These are phyloP conservation scores for Brettanomyces naardenensis DNA, from an alignment of 805 yeast species.

Conservation along the genomic window DNA sequence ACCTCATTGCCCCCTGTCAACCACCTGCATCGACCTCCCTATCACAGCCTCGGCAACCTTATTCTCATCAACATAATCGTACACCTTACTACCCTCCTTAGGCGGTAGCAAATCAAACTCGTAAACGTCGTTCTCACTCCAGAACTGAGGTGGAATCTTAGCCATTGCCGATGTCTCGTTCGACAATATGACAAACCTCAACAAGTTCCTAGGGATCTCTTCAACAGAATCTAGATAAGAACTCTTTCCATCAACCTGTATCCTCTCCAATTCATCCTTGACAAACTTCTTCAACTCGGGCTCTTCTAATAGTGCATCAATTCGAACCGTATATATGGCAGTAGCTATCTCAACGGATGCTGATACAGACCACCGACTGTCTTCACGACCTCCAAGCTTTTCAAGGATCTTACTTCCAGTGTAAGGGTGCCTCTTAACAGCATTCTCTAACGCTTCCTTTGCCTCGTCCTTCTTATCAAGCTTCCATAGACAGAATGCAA, in stretches of 20 bases:
- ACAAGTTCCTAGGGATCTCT: conserved; percentile 50
- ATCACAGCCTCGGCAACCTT: conserved; percentile 2
- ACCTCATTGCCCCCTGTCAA: too few relatives aligned
- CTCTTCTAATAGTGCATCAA: conserved; percentile 47
- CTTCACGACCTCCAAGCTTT: conserved; percentile 30
- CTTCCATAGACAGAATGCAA: conserved; percentile 52
- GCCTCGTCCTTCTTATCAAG: conserved; percentile 37
- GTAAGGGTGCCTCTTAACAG: conserved; percentile 51
- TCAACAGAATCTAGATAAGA: conserved; percentile 16
- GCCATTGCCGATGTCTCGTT: conserved; percentile 70
- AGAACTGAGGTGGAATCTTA: conserved; percentile 50
- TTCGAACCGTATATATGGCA: conserved; percentile 54
- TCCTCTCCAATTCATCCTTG: conserved; percentile 9
- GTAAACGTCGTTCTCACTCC: conserved; percentile 53
- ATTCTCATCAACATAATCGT: conserved; percentile 3
- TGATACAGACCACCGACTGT: conserved; percentile 3
- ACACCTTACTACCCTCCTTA: conserved; percentile 1
- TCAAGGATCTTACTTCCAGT: conserved; percentile 45
- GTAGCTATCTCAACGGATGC: conserved; percentile 34
- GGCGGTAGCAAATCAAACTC: conserved; percentile 78
- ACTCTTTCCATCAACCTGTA: conserved; percentile 12
- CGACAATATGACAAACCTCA: conserved; percentile 62
- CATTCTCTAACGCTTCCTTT: conserved; percentile 34
- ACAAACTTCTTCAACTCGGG: conserved; percentile 35
- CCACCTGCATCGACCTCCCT: neutral